Conservation (phyloP, 768 basidiomycete genomes). For the Calocybe indica region DNA sequence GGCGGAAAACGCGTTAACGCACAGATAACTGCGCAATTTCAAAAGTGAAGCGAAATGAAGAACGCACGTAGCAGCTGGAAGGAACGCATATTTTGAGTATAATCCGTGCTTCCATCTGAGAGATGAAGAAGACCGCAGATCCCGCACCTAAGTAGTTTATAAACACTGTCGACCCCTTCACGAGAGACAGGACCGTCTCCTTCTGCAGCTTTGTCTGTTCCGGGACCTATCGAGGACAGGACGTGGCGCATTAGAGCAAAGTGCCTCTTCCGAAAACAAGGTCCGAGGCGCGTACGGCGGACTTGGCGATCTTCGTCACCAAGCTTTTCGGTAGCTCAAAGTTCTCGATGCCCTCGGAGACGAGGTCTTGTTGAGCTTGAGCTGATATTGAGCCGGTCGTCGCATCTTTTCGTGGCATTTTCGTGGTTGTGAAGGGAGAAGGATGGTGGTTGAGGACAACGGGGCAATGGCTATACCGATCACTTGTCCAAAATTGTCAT, state of each 20-base stretch:
- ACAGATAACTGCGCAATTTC: slow-evolving; percentile 13
- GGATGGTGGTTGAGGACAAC: not conserved
- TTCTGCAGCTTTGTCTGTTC: slow-evolving; percentile 85
- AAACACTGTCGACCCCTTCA: slow-evolving; percentile 90
- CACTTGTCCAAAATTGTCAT: too few relatives aligned
- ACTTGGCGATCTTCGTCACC: slow-evolving; percentile 81
- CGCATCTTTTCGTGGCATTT: slow-evolving; percentile 70
- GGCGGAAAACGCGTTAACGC: too few relatives aligned
- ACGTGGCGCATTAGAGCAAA: not conserved
- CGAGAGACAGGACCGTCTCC: slow-evolving; percentile 78
- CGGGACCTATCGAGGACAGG: slow-evolving; percentile 54
- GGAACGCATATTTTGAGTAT: not conserved
- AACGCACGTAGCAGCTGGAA: slow-evolving; percentile 45
- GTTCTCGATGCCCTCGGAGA: slow-evolving; percentile 83
- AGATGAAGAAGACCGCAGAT: not conserved
- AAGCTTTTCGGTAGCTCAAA: slow-evolving; percentile 83
- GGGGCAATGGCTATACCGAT: not conserved
- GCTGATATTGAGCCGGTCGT: slow-evolving; percentile 53
- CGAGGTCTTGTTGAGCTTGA: slow-evolving; percentile 72
- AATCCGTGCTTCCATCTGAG: not conserved
- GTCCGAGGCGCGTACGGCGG: slow-evolving; percentile 49
- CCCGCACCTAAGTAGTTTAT: slow-evolving; percentile 86
- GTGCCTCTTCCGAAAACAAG: not conserved
- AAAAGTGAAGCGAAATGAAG: not conserved
- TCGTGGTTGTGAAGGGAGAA: not conserved